phyloP scores from a whole-genome alignment of 2,329 filamentous ascomycete species.

The Aspergillus texensis region DNA sequence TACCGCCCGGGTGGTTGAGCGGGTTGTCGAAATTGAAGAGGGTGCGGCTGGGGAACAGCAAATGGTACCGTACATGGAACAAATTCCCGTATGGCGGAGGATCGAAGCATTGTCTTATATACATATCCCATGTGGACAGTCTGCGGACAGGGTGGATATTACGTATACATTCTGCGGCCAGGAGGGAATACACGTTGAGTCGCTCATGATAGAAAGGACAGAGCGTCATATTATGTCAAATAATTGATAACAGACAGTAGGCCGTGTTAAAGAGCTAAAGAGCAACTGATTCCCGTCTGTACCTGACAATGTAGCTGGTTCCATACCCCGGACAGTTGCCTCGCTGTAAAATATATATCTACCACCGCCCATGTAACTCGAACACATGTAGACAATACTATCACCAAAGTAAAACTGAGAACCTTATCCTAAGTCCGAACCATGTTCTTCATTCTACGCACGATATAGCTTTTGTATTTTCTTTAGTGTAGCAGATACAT shows the following conservation, averaged over 20 bases:
- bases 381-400: no score
- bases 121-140: slow-evolving; percentile 16
- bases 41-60: slow-evolving; percentile 14
- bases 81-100: slow-evolving; percentile 32
- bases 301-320: neutral
- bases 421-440: no score
- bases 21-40: slow-evolving; percentile 43
- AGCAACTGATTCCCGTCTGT: neutral
- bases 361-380: no score
- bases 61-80: slow-evolving; percentile 26
- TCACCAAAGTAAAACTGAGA: no score
- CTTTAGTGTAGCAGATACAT: no score
- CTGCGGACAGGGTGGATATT: slow-evolving; percentile 29
- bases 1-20: slow-evolving; percentile 34
- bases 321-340: neutral
- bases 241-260: neutral
- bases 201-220: neutral
- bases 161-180: slow-evolving; percentile 34
- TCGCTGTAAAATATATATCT: no score
- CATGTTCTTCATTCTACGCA: no score
- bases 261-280: neutral
- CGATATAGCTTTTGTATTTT: no score
- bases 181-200: slow-evolving; percentile 23
- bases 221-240: neutral
- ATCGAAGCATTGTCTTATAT: slow-evolving; percentile 33